Percentiles rank a stretch among this genome's conserved stretches.
Evolutionary conservation across 352 stramenopile species (phyloP).

Genomic region (Blastocystis sp.): DNA sequence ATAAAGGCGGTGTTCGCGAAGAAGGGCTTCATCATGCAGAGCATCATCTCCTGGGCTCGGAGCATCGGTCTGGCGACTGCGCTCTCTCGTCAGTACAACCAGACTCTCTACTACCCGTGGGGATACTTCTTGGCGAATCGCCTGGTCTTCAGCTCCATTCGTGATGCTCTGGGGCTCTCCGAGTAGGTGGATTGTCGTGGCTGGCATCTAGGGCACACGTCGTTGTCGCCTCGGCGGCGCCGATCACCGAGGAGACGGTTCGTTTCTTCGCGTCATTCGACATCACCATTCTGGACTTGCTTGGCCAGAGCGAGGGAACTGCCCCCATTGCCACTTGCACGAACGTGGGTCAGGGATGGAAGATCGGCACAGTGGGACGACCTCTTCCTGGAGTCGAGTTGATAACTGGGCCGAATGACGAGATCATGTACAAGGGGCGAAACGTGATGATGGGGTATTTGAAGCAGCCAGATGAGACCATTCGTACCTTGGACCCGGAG

Average conservation of each 20-base stretch:
- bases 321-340: conserved; percentile 71
- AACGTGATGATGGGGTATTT: conserved; percentile 63
- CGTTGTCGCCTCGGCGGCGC: conserved; percentile 70
- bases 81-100: conserved; percentile 74
- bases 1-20: conserved; percentile 69
- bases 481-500: conserved; percentile 79
- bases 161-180: conserved; percentile 2
- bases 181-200: conserved; percentile 64
- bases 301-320: conserved; percentile 81
- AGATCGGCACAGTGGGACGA: conserved; percentile 60
- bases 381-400: conserved; percentile 26
- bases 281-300: conserved; percentile 84
- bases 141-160: conserved; percentile 70
- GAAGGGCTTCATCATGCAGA: conserved; percentile 82
- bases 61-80: conserved; percentile 64
- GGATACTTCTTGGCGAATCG: conserved; percentile 79
- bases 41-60: conserved; percentile 81
- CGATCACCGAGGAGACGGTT: conserved; percentile 83
- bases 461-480: conserved; percentile 69
- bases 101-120: conserved; percentile 76
- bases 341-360: conserved; percentile 64
- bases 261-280: conserved; percentile 88
- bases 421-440: conserved; percentile 34
- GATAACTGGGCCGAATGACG: background rate
- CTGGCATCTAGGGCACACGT: background rate